These are phyloP conservation scores for Stephanodiscus minutulus DNA, from an alignment of 108 stramenopile genomes.

Conservation along the genomic window DNA sequence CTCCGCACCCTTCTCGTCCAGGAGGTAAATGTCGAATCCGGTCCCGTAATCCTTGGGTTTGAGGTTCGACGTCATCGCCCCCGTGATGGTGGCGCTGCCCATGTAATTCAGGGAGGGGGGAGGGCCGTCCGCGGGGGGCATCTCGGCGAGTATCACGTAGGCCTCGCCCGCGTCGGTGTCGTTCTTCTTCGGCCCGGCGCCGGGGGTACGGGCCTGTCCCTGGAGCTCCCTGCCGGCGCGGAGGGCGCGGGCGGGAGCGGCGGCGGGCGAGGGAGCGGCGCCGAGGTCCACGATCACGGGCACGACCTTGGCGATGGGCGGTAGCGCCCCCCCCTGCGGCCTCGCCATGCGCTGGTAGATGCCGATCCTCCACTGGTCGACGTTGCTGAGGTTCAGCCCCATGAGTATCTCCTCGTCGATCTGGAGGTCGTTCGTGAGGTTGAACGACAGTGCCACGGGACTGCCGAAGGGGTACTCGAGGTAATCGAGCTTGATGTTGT, in stretches of 20 bases:
- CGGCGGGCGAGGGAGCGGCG: no score
- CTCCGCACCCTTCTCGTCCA: constrained; percentile 10
- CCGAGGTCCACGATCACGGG: background rate
- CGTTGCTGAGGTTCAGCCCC: background rate
- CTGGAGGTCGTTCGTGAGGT: background rate
- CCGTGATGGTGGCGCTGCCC: background rate
- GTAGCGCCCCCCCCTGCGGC: constrained; percentile 28
- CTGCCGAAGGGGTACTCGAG: background rate
- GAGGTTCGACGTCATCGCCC: background rate
- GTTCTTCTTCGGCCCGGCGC: no score
- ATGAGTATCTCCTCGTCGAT: background rate
- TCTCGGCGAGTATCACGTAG: background rate
- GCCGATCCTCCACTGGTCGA: constrained; percentile 3
- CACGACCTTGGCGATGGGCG: background rate
- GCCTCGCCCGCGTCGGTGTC: no score
- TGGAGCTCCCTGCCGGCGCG: no score
- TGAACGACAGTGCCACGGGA: background rate
- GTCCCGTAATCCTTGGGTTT: background rate
- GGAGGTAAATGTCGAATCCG: constrained; percentile 12
- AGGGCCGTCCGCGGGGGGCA: background rate
- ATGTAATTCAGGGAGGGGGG: background rate
- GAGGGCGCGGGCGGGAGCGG: no score
- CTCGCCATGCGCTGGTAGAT: constrained; percentile 35
- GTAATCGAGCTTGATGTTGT: constrained; percentile 6
- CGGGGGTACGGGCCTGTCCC: no score